Conservation (phyloP, 208 protist genomes). For the Crithidia sp. region DNA sequence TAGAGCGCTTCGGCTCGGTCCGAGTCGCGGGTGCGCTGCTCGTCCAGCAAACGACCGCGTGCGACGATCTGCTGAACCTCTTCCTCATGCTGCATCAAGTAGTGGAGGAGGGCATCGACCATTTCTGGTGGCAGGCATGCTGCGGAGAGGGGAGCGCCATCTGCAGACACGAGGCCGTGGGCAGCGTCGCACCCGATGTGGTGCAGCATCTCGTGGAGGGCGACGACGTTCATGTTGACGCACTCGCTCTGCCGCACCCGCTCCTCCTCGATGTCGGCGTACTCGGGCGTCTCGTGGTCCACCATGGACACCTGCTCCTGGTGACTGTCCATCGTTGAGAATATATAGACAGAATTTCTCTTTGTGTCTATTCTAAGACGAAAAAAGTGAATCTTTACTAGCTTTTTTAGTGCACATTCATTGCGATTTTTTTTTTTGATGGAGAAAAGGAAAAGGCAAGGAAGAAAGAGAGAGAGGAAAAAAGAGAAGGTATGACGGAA, state of each 20-base stretch:
- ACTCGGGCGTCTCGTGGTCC: conserved; percentile 37
- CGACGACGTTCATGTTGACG: conserved; percentile 60
- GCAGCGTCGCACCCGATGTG: conserved; percentile 8
- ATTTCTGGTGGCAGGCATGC: conserved; percentile 38
- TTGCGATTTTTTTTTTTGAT: too few relatives aligned
- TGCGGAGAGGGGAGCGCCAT: background rate
- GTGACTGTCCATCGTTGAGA: conserved; percentile 4
- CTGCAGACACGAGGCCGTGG: background rate
- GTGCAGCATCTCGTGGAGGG: conserved; percentile 31
- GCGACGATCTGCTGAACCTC: conserved; percentile 21
- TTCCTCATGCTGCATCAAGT: conserved; percentile 38
- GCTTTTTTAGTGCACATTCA: too few relatives aligned
- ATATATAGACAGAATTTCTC: conserved; percentile 3
- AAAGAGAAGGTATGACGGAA: conserved; percentile 1
- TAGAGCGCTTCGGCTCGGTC: conserved; percentile 34
- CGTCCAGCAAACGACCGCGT: conserved; percentile 14
- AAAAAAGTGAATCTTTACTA: background rate
- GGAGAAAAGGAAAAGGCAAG: conserved; percentile 15
- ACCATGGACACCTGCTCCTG: conserved; percentile 34
- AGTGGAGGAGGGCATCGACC: conserved; percentile 39
- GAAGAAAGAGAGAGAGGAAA: conserved; percentile 17
- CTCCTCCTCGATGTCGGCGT: conserved; percentile 50
- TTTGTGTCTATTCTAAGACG: background rate
- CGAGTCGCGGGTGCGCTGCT: conserved; percentile 22
- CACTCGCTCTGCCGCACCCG: conserved; percentile 74